These are phyloP conservation scores for Castanea crenata DNA, from an alignment of 306 rosid genomes.

Conservation along the genomic window DNA sequence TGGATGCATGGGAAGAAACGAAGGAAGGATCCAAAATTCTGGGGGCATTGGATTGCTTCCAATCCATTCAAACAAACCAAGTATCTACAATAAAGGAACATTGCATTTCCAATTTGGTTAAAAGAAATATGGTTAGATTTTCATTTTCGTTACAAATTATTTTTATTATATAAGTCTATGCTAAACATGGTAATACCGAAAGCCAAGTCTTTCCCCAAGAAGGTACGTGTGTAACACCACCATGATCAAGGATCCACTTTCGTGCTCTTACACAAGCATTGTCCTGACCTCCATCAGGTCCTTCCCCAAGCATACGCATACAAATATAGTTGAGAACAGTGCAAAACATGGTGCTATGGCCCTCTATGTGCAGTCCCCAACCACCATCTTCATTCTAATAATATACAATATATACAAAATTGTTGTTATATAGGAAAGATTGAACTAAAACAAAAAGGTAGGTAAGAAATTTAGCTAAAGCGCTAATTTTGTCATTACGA, in stretches of 20 bases:
- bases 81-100: constrained; percentile 32
- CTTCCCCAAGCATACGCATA: constrained; percentile 74
- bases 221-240: constrained; percentile 55
- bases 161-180: background rate
- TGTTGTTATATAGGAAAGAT: too few relatives aligned
- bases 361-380: constrained; percentile 78
- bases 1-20: constrained; percentile 76
- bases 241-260: constrained; percentile 74
- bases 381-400: constrained; percentile 82
- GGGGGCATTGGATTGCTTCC: constrained; percentile 87
- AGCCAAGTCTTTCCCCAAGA: constrained; percentile 95
- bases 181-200: constrained; percentile 37
- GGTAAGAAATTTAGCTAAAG: too few relatives aligned
- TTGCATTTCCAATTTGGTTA: background rate
- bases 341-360: constrained; percentile 77
- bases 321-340: constrained; percentile 57
- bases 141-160: too few relatives aligned
- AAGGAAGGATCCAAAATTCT: constrained; percentile 79
- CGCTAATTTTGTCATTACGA: too few relatives aligned
- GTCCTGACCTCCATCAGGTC: constrained; percentile 53
- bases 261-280: constrained; percentile 65
- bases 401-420: background rate
- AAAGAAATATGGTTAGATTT: too few relatives aligned
- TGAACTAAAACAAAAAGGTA: too few relatives aligned
- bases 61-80: constrained; percentile 66